Evolutionary conservation across 345 rosid species (phyloP), one percentile per base, ranked within the genome.

Genomic region (Linum tenue): DNA sequence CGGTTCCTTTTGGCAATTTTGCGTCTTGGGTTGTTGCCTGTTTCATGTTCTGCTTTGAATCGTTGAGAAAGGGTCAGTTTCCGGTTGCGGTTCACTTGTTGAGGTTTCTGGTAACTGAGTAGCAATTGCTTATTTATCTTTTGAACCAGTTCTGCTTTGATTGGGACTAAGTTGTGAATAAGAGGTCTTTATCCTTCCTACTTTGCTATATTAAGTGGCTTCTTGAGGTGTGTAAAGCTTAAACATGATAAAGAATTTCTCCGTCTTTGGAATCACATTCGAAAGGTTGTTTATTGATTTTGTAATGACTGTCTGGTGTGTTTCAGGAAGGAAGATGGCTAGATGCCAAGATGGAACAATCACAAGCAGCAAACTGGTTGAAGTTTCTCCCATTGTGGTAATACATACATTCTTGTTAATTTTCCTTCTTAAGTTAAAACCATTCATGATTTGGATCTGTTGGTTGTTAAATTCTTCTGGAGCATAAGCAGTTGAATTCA

Each of bases 321-420:
- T 62, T 71, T 56, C 57, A 44, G 59, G 59, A 56, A 44, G 65
- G 60, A 57, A 44, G 22, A 37, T 84, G 90, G 74, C 68, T 59
- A 82, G 76, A 68, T 78, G 50, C 59, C 76, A 66, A 62, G 78
- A 78, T 66, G 79, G 76, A 65, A 73, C 70, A 38, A 64, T 60
- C 42, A 63, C 73, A 17, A 78, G 74, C 67, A 65, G 71, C 74
- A 67, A 71, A 64, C 22, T 50, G 9, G 71, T 80, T 8, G 56
- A 77, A 67, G 73, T 84, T 39, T 68, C 80, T 15, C 56, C 78
- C 17, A 72, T 76, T 48, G 56, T 65, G 90, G 85, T 85, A 79
- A 39, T 60, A 48, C 31, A 37, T 37, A 14, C 31, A 39, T 39
- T 36, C 68, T 67, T 57, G 9, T 35, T 41, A 35, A 60, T 38